Evolutionary conservation across 129 eudicot genomes (phyloP).

Genomic region (Flaveria robusta): DNA sequence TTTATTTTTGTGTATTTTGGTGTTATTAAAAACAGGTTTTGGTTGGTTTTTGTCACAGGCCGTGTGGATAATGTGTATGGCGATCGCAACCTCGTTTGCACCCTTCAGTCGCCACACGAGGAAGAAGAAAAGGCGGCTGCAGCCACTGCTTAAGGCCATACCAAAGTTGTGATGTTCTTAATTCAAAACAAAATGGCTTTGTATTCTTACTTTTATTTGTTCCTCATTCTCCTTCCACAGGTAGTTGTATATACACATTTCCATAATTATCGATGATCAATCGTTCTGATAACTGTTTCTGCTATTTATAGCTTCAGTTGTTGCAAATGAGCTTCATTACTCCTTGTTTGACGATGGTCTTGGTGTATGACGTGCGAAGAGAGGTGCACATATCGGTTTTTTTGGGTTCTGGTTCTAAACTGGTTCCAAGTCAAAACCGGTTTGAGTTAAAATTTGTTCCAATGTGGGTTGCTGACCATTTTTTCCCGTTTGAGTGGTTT

Average conservation of each 20-base stretch:
- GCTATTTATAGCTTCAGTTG: slow-evolving; percentile 28
- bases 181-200: slow-evolving; percentile 20
- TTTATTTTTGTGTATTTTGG: background rate
- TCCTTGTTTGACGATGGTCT: slow-evolving; percentile 4
- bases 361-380: background rate
- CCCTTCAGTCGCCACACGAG: slow-evolving; percentile 72
- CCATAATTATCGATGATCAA: slow-evolving; percentile 26
- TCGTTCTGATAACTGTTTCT: slow-evolving; percentile 35
- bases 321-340: slow-evolving; percentile 13
- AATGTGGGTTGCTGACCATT: no score
- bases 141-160: slow-evolving; percentile 61
- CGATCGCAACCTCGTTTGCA: slow-evolving; percentile 91
- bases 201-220: slow-evolving; percentile 21
- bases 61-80: slow-evolving; percentile 98
- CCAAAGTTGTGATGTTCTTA: slow-evolving; percentile 20
- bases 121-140: slow-evolving; percentile 74
- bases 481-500: no score
- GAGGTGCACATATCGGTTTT: no score
- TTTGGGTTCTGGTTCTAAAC: no score
- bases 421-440: no score
- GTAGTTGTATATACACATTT: slow-evolving; percentile 43
- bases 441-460: no score
- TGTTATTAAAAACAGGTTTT: background rate
- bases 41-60: slow-evolving; percentile 43
- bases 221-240: slow-evolving; percentile 20